Conservation (phyloP, 140 eudicot genomes). For the Anethum foeniculum region DNA sequence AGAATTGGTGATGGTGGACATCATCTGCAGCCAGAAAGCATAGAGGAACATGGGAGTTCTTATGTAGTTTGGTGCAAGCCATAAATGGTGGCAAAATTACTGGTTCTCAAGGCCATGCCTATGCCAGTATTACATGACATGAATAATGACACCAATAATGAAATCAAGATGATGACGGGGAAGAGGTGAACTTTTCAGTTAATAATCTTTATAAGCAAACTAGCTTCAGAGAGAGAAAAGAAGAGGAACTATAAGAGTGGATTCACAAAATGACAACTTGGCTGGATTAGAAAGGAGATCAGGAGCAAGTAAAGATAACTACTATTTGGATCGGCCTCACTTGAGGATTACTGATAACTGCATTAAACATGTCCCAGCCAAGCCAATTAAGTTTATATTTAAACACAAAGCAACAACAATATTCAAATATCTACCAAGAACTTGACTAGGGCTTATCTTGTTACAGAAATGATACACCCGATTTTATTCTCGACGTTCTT, state of each 20-base stretch:
- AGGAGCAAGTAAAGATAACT: neutral
- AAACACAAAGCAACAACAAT: neutral
- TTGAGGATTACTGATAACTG: neutral
- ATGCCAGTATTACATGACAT: constrained; percentile 43
- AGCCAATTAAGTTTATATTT: no score
- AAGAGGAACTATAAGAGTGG: constrained; percentile 23
- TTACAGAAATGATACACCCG: neutral
- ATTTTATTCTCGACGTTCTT: neutral
- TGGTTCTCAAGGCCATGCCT: constrained; percentile 85
- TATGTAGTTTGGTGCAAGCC: constrained; percentile 83
- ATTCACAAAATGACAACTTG: neutral
- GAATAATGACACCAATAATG: constrained; percentile 21
- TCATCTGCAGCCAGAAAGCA: constrained; percentile 29
- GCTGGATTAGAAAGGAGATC: neutral
- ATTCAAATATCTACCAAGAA: neutral
- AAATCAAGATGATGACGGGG: neutral
- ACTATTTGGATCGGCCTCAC: neutral
- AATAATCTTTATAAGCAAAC: constrained; percentile 30
- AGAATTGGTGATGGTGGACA: neutral
- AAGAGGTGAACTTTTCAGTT: no score
- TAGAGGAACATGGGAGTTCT: constrained; percentile 34
- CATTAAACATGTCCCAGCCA: neutral
- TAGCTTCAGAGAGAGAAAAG: constrained; percentile 21
- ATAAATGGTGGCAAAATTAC: constrained; percentile 59
- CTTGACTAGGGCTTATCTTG: neutral